Evolutionary conservation across 805 yeast genomes (phyloP), one percentile per base, ranked within the genome.

Genomic region (Saccharomycopsis lassenensis): DNA sequence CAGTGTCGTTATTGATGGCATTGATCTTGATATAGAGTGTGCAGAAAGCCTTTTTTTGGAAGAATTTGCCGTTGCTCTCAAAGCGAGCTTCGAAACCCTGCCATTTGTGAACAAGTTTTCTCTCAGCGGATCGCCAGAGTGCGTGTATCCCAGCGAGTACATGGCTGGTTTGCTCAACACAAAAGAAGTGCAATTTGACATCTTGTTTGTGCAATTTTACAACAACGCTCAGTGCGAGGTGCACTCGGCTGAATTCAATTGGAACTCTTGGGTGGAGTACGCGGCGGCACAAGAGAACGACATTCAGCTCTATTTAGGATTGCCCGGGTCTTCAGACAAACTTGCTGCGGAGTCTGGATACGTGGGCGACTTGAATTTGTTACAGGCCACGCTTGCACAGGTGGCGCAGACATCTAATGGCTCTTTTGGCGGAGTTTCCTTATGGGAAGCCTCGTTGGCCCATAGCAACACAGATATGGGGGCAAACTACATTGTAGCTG

Each of bases 1-100:
- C 40, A 69, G 61, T 47, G 64, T 93, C 2, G 56, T 76, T 15
- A 64, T 89, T 29, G 96, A 89, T 57, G 97, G 97, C 14, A 85
- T 86, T 54, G 97, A 89, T 56, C 75, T 87, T 44, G 96, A 89
- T 57, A 74, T 83, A 49, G 97, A 89, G 57, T 69, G 72, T 52
- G 62, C 63, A 40, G 55, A 64, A 39, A 77, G 50, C 68, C 72
- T 24, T 68, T 77, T 94, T n/a, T 80, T 77, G 50, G 69, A 72
- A 24, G 69, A 77, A 10, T 56, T 79, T 38, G 79, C 72, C 8
- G 62, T 57, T 28, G 38, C 41, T 4, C 46, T 54, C 3, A 54
- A 59, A 78, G 39, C 63, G 39, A 54, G 59, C 25, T 74, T 68
- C 47, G 7, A 14, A 7, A 15, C 16, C 16, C 15, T 14, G 24